Base-by-base conservation (phyloP, 345 rosid genomes). In the Aquilaria yunnanensis region DNA sequence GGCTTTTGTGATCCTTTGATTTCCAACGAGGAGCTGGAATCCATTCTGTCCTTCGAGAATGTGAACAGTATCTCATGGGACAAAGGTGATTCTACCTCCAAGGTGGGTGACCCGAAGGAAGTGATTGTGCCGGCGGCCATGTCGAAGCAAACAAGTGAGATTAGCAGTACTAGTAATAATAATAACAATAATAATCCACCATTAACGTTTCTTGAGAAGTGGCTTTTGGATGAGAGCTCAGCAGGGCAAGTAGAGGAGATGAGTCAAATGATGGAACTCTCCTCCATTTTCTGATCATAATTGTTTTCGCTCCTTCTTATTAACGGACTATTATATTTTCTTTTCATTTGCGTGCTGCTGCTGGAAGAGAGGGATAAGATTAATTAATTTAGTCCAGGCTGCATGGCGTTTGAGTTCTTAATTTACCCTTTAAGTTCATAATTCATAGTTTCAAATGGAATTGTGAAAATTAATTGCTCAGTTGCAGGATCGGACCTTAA, bases 201-300 rank as follows among this genome's bases (percentile, higher is more conserved):
- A 63, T 69, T 95, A 37, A 74, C 96, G 29, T 81, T 82, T 77
- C 92, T 95, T 66, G 97, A 95, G 88, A 95, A 89, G 67, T 95
- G 99, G 97, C 89, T 95, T 32, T 68, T 89, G 76, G 99, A 91
- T 61, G 99, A 94, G 81, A 80, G 43, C 46, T 63, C 74, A 64
- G 83, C 75, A 45, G 83, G 79, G 56, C 88, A 85, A 77, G 83
- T 87, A 64, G 77, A 67, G 58, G 77, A 82, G 79, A 73, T 79
- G 82, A 37, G 7, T 37, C 43, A 37, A 37, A 37, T 37, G 7
- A 37, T 37, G 43, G 88, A 82, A 47, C 77, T 87, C 43, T 74
- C 85, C 61, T 70, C 82, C 34, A 81, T 83, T 29, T 80, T 77
- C 74, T 85, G 74, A 78, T 52, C 46, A 49, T 61, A 33, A 56